Evolutionary conservation across 2,329 filamentous ascomycete species (phyloP), one percentile per base, ranked within the genome.

Genomic region (Beauveria sp.): DNA sequence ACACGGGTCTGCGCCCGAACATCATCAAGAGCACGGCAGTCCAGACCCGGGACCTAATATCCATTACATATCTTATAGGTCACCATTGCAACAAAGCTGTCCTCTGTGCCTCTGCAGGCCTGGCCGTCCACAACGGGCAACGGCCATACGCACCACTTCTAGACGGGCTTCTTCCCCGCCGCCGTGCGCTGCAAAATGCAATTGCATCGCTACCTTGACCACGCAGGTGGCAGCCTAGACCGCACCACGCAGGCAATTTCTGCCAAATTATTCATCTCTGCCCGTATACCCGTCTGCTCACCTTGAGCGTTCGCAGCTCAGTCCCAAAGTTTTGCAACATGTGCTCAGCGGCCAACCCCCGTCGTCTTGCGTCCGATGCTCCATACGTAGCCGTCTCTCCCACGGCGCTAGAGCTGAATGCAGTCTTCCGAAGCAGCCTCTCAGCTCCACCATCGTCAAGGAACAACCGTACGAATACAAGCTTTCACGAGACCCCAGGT

Each of bases 381-480:
- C 31, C 31, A 31, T 31, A 31, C 31, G 31, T 9, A 31, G 31
- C 31, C 31, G 31, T 34, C 10, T 34, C 31, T 34, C 45, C 20
- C 55, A 18, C 31, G 22, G n/a, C 58, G 49, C 58, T 60, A 60
- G 34, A 53, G 58, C 58, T 50, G 49, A 60, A 60, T 46, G 42
- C 28, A 53, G 58, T n/a, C 49, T 53, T 60, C 58, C 58, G 58
- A 60, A 48, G 58, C 49, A 60, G 20, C 31, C 10, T 34, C 38
- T 58, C 45, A 42, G 24, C 45, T 50, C 55, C 55, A 50, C 55
- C 28, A 34, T 24, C 31, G 31, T 52, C 18, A 18, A 52, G 34
- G 57, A 60, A 60, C 57, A 45, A 46, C 48, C 48, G 12, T 34
- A 34, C 31, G 31, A 34, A 34, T 14, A 26, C 31, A 34, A 34